A percentile compares a stretch with the other conserved stretches of the same genome.
Evolutionary conservation across 2,329 filamentous ascomycete genomes (phyloP).

Genomic region (Fusarium falciforme): DNA sequence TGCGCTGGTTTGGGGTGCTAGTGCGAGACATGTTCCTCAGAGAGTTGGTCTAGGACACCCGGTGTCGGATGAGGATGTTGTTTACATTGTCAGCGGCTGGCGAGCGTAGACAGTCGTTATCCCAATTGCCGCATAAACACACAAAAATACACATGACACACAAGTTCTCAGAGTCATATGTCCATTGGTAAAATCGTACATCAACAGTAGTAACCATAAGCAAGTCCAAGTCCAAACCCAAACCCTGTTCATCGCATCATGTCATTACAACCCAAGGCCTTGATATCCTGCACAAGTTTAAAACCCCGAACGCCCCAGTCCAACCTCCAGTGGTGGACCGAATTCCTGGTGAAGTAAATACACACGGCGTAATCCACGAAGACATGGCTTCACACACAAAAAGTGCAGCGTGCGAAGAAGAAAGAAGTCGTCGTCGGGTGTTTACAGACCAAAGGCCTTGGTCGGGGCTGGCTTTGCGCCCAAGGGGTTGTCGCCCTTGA

Average conservation of each 20-base stretch:
- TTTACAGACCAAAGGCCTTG: conserved; percentile 40
- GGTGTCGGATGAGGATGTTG: conserved; percentile 77
- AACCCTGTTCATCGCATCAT: conserved; percentile 44
- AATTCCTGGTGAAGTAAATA: conserved; percentile 32
- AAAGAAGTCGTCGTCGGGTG: background rate
- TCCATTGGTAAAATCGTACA: conserved; percentile 37
- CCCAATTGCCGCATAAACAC: background rate
- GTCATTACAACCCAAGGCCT: conserved; percentile 44
- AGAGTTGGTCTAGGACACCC: conserved; percentile 86
- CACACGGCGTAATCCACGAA: conserved; percentile 17
- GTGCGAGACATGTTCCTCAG: conserved; percentile 94
- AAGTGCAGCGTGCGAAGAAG: conserved; percentile 7
- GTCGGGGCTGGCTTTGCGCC: conserved; percentile 50
- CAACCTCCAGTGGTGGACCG: conserved; percentile 32
- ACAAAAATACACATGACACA: conserved; percentile 1
- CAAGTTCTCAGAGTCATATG: conserved; percentile 13
- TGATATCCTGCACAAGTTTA: conserved; percentile 38
- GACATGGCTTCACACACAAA: conserved; percentile 16
- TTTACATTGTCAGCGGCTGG: conserved; percentile 74
- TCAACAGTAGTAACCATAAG: conserved; percentile 28
- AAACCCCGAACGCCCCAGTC: conserved; percentile 34
- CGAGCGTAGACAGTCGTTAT: conserved; percentile 59
- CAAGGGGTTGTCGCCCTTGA: conserved; percentile 60
- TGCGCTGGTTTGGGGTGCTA: conserved; percentile 96
- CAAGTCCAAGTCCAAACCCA: conserved; percentile 27